Conservation (phyloP, 257 asterid species). For the Nyctanthes arbortristis region DNA sequence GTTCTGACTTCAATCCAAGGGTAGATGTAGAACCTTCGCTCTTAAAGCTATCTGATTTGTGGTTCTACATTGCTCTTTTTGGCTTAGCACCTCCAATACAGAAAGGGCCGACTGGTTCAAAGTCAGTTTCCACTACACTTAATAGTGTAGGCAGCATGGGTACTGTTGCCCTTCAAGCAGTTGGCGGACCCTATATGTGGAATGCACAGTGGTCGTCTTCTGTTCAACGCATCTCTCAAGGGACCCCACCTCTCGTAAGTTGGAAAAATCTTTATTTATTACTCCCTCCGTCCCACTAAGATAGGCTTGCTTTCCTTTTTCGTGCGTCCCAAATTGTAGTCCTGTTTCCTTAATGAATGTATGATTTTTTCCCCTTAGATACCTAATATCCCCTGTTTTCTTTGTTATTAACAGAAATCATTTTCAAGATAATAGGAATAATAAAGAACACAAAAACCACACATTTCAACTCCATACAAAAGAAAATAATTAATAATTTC, state of each 20-base stretch:
- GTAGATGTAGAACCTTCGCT: slow-evolving; percentile 90
- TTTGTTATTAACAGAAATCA: no score
- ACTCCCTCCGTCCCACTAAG: no score
- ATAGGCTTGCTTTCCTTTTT: no score
- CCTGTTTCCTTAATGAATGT: no score
- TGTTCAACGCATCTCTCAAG: slow-evolving; percentile 95
- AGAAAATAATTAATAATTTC: no score
- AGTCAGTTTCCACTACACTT: slow-evolving; percentile 74
- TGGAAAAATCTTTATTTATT: slow-evolving; percentile 7
- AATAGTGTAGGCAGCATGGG: slow-evolving; percentile 79
- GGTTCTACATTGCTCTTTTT: slow-evolving; percentile 99
- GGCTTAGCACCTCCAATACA: slow-evolving; percentile 98
- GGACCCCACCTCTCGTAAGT: slow-evolving; percentile 99
- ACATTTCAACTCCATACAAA: no score
- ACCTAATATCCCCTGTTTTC: no score
- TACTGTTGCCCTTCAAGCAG: slow-evolving; percentile 84
- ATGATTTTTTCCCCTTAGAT: no score
- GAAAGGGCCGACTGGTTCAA: slow-evolving; percentile 49
- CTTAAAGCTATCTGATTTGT: slow-evolving; percentile 87
- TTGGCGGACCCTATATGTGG: slow-evolving; percentile 96
- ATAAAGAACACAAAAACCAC: no score
- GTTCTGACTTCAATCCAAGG: slow-evolving; percentile 95
- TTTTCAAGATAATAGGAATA: no score
- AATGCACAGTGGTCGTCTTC: slow-evolving; percentile 83
- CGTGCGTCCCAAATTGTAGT: no score